A percentile compares a stretch with the other conserved stretches of the same genome.
These are phyloP conservation scores for Apophysomyces variabilis DNA, from an alignment of 371 early-diverging fungal species.

Conservation along the genomic window DNA sequence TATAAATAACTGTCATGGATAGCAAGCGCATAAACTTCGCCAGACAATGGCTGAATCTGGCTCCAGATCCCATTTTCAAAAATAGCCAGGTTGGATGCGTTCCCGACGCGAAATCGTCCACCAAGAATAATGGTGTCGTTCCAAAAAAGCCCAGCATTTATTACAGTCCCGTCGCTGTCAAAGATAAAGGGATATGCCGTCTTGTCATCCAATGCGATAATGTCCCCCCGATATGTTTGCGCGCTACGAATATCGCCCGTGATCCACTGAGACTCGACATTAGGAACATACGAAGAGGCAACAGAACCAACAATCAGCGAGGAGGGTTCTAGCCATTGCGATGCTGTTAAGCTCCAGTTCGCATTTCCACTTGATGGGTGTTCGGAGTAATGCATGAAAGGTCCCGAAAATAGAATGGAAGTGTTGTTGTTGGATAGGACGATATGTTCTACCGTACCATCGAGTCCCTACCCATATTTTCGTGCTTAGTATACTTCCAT, in stretches of 20 bases:
- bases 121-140: slow-evolving; percentile 31
- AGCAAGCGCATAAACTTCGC: slow-evolving; percentile 27
- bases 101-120: slow-evolving; percentile 32
- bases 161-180: slow-evolving; percentile 16
- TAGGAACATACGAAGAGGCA: neutral
- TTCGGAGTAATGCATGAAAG: slow-evolving; percentile 20
- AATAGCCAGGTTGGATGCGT: slow-evolving; percentile 29
- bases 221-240: slow-evolving; percentile 38
- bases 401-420: slow-evolving; percentile 40
- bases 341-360: slow-evolving; percentile 18
- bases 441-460: slow-evolving; percentile 32
- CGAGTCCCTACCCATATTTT: slow-evolving; percentile 26
- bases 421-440: slow-evolving; percentile 17
- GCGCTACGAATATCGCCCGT: slow-evolving; percentile 37
- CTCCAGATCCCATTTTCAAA: slow-evolving; percentile 37
- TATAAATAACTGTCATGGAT: slow-evolving; percentile 26
- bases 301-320: slow-evolving; percentile 28
- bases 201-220: slow-evolving; percentile 11
- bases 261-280: neutral
- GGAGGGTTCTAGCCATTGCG: slow-evolving; percentile 25
- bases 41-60: slow-evolving; percentile 26
- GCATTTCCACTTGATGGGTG: slow-evolving; percentile 27
- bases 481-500: too few relatives aligned
- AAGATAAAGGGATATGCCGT: slow-evolving; percentile 5
- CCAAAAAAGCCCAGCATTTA: slow-evolving; percentile 44